phyloP scores from a whole-genome alignment of 1,284 basidiomycete genomes.

The Melampsora americana region DNA sequence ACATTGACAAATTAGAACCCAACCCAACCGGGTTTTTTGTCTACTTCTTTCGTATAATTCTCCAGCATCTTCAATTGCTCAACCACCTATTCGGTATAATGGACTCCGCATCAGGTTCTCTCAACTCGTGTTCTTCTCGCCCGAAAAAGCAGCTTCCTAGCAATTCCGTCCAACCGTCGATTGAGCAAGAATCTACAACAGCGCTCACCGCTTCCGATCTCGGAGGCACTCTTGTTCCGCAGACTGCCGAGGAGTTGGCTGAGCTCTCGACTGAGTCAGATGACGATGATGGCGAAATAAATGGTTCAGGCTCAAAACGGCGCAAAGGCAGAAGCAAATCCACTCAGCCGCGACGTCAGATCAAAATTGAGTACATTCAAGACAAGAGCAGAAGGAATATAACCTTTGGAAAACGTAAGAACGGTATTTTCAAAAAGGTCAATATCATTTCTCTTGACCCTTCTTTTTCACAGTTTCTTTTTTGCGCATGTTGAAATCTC shows the following conservation, averaged over 20 bases:
- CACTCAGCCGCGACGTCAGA: conserved; percentile 27
- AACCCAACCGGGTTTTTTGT: conserved; percentile 1
- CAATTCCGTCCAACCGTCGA: neutral
- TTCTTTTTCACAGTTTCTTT: neutral
- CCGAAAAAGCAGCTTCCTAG: conserved; percentile 27
- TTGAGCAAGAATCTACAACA: neutral
- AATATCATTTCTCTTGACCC: neutral
- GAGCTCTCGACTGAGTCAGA: conserved; percentile 41
- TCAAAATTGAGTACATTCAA: conserved; percentile 44
- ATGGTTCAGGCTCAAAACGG: conserved; percentile 28
- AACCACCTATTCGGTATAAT: conserved; percentile 32
- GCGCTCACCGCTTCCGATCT: conserved; percentile 19
- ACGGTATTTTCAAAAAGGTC: conserved; percentile 43
- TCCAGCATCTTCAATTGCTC: neutral
- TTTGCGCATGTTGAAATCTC: neutral
- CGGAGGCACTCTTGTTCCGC: conserved; percentile 34
- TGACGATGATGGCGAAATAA: conserved; percentile 20
- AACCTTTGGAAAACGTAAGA: conserved; percentile 43
- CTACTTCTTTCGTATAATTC: neutral
- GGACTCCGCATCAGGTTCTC: conserved; percentile 23
- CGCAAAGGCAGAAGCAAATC: conserved; percentile 33
- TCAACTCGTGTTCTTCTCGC: conserved; percentile 3
- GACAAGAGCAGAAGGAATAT: conserved; percentile 43
- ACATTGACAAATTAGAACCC: neutral
- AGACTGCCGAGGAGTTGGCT: conserved; percentile 18